Evolutionary conservation across 768 basidiomycete species (phyloP), one percentile per base, ranked within the genome.

Genomic region (Chlorophyllum brunneum): DNA sequence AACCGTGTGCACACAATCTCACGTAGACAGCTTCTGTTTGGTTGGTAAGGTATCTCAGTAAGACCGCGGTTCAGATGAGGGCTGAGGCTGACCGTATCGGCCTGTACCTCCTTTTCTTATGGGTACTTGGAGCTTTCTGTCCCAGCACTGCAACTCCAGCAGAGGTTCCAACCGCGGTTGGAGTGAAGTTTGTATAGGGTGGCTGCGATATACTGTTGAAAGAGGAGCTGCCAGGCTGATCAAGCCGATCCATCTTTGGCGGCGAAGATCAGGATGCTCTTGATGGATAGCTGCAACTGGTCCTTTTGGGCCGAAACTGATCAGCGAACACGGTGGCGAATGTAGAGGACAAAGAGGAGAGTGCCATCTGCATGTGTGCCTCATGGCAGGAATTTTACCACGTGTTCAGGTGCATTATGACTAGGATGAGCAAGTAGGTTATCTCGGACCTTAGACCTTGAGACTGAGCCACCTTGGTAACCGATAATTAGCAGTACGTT

Each of bases 11-110:
- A n/a, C n/a, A n/a, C n/a, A n/a, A 4, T 29, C 43, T 45, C 26
- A 59, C 58, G 54, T 39, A 53, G 51, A 50, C 58, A 59, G 24
- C 58, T 59, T 47, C 58, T 59, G 43, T 37, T n/a, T n/a, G n/a
- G n/a, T n/a, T n/a, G n/a, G n/a, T n/a, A n/a, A n/a, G n/a, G n/a
- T n/a, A n/a, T n/a, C n/a, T n/a, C n/a, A n/a, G n/a, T n/a, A n/a
- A n/a, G n/a, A n/a, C n/a, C n/a, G n/a, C n/a, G n/a, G n/a, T n/a
- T n/a, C n/a, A n/a, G n/a, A n/a, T n/a, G 18, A 16, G 18, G 13
- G 4, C 4, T 5, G 13, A 11, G 4, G 31, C 30, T 16, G 22
- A 47, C 56, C 55, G 54, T 30, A 59, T 54, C 5, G 56, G 56
- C 31, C 58, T 59, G 26, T 57, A 55, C 37, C 58, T 55, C 48